A percentile compares a stretch with the other conserved stretches of the same genome.
phyloP scores from a whole-genome alignment of 495 filamentous ascomycete species.

The Elaphomyces granulatus region DNA sequence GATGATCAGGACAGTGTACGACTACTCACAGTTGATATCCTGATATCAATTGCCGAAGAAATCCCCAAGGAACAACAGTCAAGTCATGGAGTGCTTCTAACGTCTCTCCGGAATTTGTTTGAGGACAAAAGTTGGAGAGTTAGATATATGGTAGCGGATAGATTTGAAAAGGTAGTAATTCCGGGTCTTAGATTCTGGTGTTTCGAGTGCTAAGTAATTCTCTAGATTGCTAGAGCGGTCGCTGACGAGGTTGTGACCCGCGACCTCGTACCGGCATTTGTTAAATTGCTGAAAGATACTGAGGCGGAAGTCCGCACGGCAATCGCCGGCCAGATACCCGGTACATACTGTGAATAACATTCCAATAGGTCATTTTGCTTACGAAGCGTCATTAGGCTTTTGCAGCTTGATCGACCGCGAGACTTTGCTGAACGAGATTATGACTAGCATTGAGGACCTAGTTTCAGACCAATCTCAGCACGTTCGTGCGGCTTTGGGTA shows the following conservation, averaged over 20 bases:
- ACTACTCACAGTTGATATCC: constrained; percentile 86
- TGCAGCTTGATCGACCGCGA: constrained; percentile 75
- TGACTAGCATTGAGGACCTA: constrained; percentile 90
- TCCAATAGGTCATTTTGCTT: constrained; percentile 11
- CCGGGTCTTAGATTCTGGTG: neutral
- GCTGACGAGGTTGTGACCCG: constrained; percentile 91
- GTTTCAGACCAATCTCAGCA: constrained; percentile 94
- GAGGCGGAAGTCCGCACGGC: constrained; percentile 97
- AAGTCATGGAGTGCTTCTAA: constrained; percentile 85
- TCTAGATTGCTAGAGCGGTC: constrained; percentile 89
- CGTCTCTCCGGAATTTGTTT: constrained; percentile 79
- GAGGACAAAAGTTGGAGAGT: constrained; percentile 99
- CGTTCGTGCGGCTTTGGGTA: constrained; percentile 87
- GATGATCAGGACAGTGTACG: constrained; percentile 98
- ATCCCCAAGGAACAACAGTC: constrained; percentile 96
- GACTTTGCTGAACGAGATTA: constrained; percentile 87
- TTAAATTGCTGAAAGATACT: constrained; percentile 91
- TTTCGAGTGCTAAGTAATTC: constrained; percentile 8
- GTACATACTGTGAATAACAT: constrained; percentile 26
- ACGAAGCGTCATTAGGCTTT: constrained; percentile 48
- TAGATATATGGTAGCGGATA: constrained; percentile 96
- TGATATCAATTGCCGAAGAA: constrained; percentile 91
- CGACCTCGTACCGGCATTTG: constrained; percentile 91
- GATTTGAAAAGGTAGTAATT: constrained; percentile 81
- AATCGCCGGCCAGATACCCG: constrained; percentile 92